Evolutionary conservation across 2,329 filamentous ascomycete species (phyloP).

Genomic region (Fusarium papillatum): DNA sequence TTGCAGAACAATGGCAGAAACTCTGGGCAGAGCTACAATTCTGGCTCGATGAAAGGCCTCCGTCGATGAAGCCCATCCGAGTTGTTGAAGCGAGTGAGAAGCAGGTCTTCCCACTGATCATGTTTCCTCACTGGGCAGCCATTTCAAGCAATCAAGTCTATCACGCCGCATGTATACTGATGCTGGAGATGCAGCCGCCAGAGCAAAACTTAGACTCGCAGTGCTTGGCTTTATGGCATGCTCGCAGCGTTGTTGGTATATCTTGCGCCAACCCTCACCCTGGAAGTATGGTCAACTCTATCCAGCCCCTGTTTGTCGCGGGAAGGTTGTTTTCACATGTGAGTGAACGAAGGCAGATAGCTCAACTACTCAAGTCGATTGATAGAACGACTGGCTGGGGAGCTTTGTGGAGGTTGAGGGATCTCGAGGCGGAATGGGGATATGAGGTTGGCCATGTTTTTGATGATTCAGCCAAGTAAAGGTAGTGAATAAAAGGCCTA

Average conservation of each 20-base stretch:
- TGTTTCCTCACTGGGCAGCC: conserved; percentile 63
- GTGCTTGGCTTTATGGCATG: conserved; percentile 55
- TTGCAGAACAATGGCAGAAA: conserved; percentile 55
- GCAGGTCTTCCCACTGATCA: conserved; percentile 59
- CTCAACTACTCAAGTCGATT: conserved; percentile 57
- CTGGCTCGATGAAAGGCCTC: conserved; percentile 59
- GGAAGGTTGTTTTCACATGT: conserved; percentile 62
- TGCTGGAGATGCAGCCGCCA: conserved; percentile 58
- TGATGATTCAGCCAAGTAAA: neutral
- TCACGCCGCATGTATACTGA: conserved; percentile 63
- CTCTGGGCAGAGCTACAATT: conserved; percentile 61
- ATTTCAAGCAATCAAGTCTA: conserved; percentile 67
- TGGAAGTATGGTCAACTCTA: conserved; percentile 65
- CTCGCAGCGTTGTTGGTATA: conserved; percentile 64
- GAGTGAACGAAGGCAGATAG: conserved; percentile 49
- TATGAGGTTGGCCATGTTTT: conserved; percentile 42
- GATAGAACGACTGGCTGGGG: conserved; percentile 64
- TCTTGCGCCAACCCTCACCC: conserved; percentile 63
- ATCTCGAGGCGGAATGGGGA: conserved; percentile 56
- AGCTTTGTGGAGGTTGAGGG: conserved; percentile 61
- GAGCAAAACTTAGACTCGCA: conserved; percentile 39
- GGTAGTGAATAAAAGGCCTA: neutral
- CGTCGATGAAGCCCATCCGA: conserved; percentile 50
- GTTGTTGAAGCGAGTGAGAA: conserved; percentile 40
- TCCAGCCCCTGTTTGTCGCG: conserved; percentile 65